phyloP scores from a whole-genome alignment of 202 grass and related monocot genomes.

The Eragrostis tef region DNA sequence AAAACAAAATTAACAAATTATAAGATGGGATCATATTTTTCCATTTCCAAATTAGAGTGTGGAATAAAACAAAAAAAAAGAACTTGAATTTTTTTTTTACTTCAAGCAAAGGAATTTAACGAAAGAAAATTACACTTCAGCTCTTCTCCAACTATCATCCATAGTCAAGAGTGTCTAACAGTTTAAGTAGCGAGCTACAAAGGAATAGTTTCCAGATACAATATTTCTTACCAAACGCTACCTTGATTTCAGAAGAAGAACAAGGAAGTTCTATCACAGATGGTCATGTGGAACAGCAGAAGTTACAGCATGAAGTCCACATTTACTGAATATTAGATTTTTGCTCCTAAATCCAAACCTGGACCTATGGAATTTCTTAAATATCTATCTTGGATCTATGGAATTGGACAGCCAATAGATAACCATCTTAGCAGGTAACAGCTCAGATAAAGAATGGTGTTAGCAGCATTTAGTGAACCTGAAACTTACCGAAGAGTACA shows the following conservation, averaged over 20 bases:
- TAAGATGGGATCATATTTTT: slow-evolving; percentile 3
- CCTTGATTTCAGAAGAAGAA: background rate
- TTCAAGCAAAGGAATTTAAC: background rate
- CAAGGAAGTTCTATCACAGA: background rate
- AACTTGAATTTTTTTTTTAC: background rate
- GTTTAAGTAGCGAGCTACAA: background rate
- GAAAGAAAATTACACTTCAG: background rate
- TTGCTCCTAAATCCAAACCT: slow-evolving; percentile 4
- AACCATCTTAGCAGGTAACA: slow-evolving; percentile 16
- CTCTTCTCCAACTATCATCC: slow-evolving; percentile 11
- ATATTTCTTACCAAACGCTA: background rate
- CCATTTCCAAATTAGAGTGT: background rate
- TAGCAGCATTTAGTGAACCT: slow-evolving; percentile 22
- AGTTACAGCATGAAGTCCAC: slow-evolving; percentile 8
- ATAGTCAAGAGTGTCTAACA: background rate
- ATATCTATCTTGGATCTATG: slow-evolving; percentile 29
- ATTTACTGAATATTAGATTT: background rate
- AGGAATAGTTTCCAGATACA: background rate
- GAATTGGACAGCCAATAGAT: slow-evolving; percentile 15
- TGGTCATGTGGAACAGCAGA: background rate
- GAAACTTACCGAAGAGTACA: slow-evolving; percentile 33
- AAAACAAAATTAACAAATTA: slow-evolving; percentile 45
- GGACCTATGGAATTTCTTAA: slow-evolving; percentile 20
- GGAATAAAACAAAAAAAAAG: slow-evolving; percentile 9
- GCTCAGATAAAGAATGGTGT: background rate